Evolutionary conservation across 495 filamentous ascomycete genomes (phyloP), one percentile per base, ranked within the genome.

Genomic region (Aspergillus asperescens): DNA sequence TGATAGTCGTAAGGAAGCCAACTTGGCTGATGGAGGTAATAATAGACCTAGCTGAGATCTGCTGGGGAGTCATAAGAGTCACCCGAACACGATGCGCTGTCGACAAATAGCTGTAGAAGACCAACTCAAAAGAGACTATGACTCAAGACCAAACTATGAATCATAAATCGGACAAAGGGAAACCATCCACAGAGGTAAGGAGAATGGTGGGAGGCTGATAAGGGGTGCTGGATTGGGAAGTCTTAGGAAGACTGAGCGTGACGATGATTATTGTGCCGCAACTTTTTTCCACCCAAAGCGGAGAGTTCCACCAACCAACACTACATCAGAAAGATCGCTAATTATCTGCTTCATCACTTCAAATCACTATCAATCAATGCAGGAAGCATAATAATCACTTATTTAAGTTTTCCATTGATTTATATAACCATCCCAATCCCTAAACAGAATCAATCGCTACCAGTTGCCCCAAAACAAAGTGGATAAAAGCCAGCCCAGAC

Each of bases 1-100:
- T 62, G 63, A 55, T 49, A 62, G 54, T 20, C 46, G 55, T 56
- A 68, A 41, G 55, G 68, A 73, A 70, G 73, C 73, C 73, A 76
- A 75, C 51, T 64, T 76, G 70, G 57, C 61, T 67, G 54, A 25
- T 22, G 20, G 42, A 43, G 45, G 24, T n/a, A n/a, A n/a, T n/a
- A n/a, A 24, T 50, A 1, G 4, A 48, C 35, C 41, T 28, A 55
- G 40, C 22, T 8, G 24, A 6, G 16, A 24, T 12, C n/a, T 50
- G 50, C 46, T 15, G 23, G 16, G 24, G 29, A 9, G 32, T 19
- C 47, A 50, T 50, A n/a, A 25, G 38, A 54, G 45, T 40, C 54
- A 40, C 20, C 23, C 20, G 13, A 49, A 16, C 12, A 51, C n/a
- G 22, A 41, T 45, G 44, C 7, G 12, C 22, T 13, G 32, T 38